Evolutionary conservation across 805 yeast genomes (phyloP).

Genomic region (Scheffersomyces spartinae): DNA sequence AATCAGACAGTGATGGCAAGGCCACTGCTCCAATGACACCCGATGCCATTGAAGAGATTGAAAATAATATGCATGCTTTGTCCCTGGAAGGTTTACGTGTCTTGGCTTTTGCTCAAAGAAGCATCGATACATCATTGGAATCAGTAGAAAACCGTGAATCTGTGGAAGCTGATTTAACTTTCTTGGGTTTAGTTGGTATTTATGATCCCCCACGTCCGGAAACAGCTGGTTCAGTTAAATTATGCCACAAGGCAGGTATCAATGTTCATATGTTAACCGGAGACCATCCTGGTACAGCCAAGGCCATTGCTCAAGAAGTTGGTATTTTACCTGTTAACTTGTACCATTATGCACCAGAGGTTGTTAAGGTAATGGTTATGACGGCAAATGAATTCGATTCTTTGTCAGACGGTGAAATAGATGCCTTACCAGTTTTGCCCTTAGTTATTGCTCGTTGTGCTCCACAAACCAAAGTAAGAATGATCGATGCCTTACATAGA

Average conservation of each 20-base stretch:
- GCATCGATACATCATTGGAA: constrained; percentile 13
- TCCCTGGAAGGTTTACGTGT: constrained; percentile 64
- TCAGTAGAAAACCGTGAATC: constrained; percentile 13
- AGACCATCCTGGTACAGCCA: constrained; percentile 70
- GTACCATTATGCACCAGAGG: constrained; percentile 21
- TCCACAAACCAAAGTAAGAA: constrained; percentile 70
- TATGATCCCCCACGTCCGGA: constrained; percentile 74
- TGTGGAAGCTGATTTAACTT: constrained; percentile 43
- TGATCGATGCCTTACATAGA: constrained; percentile 60
- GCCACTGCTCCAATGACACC: constrained; percentile 23
- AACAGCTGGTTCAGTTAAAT: constrained; percentile 50
- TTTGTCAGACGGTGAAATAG: constrained; percentile 49
- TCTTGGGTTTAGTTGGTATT: constrained; percentile 64
- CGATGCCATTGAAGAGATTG: constrained; percentile 30
- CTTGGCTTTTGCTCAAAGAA: constrained; percentile 51
- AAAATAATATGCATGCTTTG: constrained; percentile 44
- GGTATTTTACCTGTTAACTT: constrained; percentile 53
- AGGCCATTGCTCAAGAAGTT: constrained; percentile 71
- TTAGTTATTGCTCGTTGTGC: constrained; percentile 76
- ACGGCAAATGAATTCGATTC: constrained; percentile 63
- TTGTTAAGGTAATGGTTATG: constrained; percentile 49
- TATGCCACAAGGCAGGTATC: constrained; percentile 66
- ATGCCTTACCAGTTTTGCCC: constrained; percentile 51
- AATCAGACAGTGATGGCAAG: constrained; percentile 16
- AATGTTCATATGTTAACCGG: constrained; percentile 77